These are phyloP conservation scores for Mycocentrospora acerina DNA, from an alignment of 2,329 filamentous ascomycete species.

Conservation along the genomic window DNA sequence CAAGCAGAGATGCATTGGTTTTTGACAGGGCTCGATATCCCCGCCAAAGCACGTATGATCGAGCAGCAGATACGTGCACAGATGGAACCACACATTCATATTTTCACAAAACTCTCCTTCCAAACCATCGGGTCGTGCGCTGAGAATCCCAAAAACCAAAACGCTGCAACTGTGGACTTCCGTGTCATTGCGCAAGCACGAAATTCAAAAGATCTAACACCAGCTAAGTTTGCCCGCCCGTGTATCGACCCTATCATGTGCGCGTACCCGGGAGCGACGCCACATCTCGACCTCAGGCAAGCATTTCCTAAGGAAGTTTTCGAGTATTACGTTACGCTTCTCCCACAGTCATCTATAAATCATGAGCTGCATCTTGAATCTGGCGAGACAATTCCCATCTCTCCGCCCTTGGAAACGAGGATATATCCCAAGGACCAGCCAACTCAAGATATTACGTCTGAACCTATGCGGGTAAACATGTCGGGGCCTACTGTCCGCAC, in stretches of 20 bases:
- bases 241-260: slow-evolving; percentile 47
- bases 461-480: slow-evolving; percentile 6
- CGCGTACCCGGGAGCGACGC: slow-evolving; percentile 48
- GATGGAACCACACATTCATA: slow-evolving; percentile 40
- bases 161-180: slow-evolving; percentile 53
- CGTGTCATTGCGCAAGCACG: slow-evolving; percentile 51
- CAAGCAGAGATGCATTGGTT: slow-evolving; percentile 51
- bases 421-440: slow-evolving; percentile 39
- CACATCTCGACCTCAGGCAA: slow-evolving; percentile 43
- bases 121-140: slow-evolving; percentile 42
- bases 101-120: slow-evolving; percentile 41
- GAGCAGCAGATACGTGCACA: slow-evolving; percentile 39
- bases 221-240: slow-evolving; percentile 43
- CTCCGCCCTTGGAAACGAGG: slow-evolving; percentile 34
- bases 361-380: slow-evolving; percentile 31
- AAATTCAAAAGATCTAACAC: slow-evolving; percentile 35
- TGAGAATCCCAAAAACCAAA: slow-evolving; percentile 47
- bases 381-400: slow-evolving; percentile 33
- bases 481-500: slow-evolving; percentile 34
- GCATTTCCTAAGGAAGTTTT: slow-evolving; percentile 44
- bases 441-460: slow-evolving; percentile 17
- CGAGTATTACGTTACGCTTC: slow-evolving; percentile 46
- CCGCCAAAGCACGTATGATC: slow-evolving; percentile 48
- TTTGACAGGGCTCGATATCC: slow-evolving; percentile 48
- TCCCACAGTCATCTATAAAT: slow-evolving; percentile 26